Percentiles rank a stretch among this genome's conserved stretches.
phyloP scores from a whole-genome alignment of 768 basidiomycete genomes.

The Fibroporia radiculosa region DNA sequence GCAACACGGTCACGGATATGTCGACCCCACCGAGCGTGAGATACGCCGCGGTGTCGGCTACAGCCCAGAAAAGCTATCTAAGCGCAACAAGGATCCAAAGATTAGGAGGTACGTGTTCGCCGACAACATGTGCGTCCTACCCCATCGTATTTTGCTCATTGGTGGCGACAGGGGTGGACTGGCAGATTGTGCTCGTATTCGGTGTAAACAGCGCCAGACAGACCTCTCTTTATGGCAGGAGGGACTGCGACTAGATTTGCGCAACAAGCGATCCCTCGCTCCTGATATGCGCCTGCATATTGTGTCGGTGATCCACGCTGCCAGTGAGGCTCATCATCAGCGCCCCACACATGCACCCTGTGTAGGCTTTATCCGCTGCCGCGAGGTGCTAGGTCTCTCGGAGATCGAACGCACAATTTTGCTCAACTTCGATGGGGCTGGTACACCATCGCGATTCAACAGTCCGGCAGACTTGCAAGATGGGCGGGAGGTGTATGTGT shows the following conservation, averaged over 20 bases:
- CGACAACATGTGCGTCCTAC: background rate
- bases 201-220: slow-evolving; percentile 36
- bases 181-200: slow-evolving; percentile 40
- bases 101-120: slow-evolving; percentile 36
- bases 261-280: slow-evolving; percentile 9
- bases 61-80: slow-evolving; percentile 47
- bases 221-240: slow-evolving; percentile 46
- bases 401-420: slow-evolving; percentile 9
- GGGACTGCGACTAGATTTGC: slow-evolving; percentile 30
- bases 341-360: slow-evolving; percentile 17
- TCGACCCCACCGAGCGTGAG: slow-evolving; percentile 28
- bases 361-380: slow-evolving; percentile 10
- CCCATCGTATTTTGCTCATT: background rate
- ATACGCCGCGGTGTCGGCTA: slow-evolving; percentile 43
- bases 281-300: slow-evolving; percentile 41
- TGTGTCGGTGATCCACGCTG: slow-evolving; percentile 31
- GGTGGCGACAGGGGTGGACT: slow-evolving; percentile 40
- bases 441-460: slow-evolving; percentile 6
- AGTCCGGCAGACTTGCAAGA: slow-evolving; percentile 29
- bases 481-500: slow-evolving; percentile 36
- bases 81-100: slow-evolving; percentile 34
- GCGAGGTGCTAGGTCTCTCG: slow-evolving; percentile 1
- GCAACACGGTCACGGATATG: slow-evolving; percentile 33
- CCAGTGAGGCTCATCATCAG: slow-evolving; percentile 22
- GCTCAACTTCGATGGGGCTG: slow-evolving; percentile 10